A percentile compares a stretch with the other conserved stretches of the same genome.
Conservation (phyloP, 768 basidiomycete genomes). For the Rossbeevera mucosa region DNA sequence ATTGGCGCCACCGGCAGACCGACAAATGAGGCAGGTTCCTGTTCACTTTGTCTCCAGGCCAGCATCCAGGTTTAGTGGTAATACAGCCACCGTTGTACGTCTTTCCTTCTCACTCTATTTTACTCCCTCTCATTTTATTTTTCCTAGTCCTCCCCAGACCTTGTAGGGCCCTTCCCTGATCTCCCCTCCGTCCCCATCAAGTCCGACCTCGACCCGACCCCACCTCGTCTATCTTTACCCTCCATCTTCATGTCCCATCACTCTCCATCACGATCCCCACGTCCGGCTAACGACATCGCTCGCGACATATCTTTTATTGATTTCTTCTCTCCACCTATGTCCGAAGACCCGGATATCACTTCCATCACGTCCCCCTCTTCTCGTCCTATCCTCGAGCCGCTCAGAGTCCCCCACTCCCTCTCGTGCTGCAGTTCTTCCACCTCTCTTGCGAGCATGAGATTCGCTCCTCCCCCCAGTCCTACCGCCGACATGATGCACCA, state of each 20-base stretch:
- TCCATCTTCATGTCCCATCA: conserved; percentile 18
- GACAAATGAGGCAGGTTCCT: conserved; percentile 12
- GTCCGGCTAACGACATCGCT: conserved; percentile 20
- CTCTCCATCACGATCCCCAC: conserved; percentile 10
- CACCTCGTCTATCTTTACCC: conserved; percentile 23
- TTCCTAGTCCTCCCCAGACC: conserved; percentile 5
- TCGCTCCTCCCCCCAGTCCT: conserved; percentile 30
- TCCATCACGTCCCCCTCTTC: conserved; percentile 9
- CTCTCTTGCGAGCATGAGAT: conserved; percentile 31
- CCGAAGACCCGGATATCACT: conserved; percentile 10
- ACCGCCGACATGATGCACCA: conserved; percentile 2
- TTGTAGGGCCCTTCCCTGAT: not conserved
- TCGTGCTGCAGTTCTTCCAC: conserved; percentile 17
- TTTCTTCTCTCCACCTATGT: conserved; percentile 32
- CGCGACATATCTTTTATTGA: conserved; percentile 48
- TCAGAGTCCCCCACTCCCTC: conserved; percentile 19
- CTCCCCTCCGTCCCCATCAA: conserved; percentile 18
- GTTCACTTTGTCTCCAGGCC: conserved; percentile 10
- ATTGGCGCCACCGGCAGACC: conserved; percentile 10
- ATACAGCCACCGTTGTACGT: conserved; percentile 24
- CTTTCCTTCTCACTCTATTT: conserved; percentile 10
- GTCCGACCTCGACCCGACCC: conserved; percentile 27
- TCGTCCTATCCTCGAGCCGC: conserved; percentile 13
- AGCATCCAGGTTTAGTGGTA: conserved; percentile 15
- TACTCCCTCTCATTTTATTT: conserved; percentile 18